Evolutionary conservation across 2,329 filamentous ascomycete species (phyloP).

Genomic region (Aureobasidium namibiae): DNA sequence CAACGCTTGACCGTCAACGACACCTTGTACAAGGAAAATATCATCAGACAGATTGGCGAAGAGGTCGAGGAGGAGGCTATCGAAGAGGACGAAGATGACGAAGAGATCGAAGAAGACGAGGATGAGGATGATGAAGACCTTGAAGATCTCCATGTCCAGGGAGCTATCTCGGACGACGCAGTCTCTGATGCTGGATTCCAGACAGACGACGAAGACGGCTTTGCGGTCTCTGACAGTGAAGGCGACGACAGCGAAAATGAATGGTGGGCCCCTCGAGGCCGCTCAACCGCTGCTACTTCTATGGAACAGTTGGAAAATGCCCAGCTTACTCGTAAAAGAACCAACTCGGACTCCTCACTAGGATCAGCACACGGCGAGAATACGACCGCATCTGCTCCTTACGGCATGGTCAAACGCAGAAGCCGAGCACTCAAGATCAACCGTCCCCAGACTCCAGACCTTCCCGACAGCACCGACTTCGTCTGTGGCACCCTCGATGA

Average conservation of each 20-base stretch:
- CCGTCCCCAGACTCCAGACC: conserved; percentile 48
- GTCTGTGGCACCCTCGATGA: conserved; percentile 98
- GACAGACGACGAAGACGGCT: conserved; percentile 69
- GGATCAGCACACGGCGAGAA: conserved; percentile 34
- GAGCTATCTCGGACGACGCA: conserved; percentile 33
- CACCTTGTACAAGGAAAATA: conserved; percentile 81
- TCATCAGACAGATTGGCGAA: conserved; percentile 73
- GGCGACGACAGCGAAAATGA: conserved; percentile 58
- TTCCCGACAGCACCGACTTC: conserved; percentile 96
- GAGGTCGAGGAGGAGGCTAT: conserved; percentile 87
- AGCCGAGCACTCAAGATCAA: conserved; percentile 25
- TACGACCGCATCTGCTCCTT: not conserved
- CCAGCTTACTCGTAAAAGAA: conserved; percentile 37
- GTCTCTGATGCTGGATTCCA: conserved; percentile 62
- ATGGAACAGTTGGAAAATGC: conserved; percentile 43
- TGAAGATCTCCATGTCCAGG: conserved; percentile 36
- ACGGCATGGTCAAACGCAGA: conserved; percentile 32
- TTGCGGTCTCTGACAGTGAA: conserved; percentile 61
- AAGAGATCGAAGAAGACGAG: conserved; percentile 46
- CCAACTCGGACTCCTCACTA: conserved; percentile 43
- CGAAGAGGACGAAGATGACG: conserved; percentile 55
- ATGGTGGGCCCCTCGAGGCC: conserved; percentile 57
- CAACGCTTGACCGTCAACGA: conserved; percentile 80
- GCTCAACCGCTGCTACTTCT: conserved; percentile 46
- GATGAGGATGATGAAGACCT: conserved; percentile 22